Base-by-base conservation (phyloP, 2,329 filamentous ascomycete species). In the Rhynchosporium graminicola region DNA sequence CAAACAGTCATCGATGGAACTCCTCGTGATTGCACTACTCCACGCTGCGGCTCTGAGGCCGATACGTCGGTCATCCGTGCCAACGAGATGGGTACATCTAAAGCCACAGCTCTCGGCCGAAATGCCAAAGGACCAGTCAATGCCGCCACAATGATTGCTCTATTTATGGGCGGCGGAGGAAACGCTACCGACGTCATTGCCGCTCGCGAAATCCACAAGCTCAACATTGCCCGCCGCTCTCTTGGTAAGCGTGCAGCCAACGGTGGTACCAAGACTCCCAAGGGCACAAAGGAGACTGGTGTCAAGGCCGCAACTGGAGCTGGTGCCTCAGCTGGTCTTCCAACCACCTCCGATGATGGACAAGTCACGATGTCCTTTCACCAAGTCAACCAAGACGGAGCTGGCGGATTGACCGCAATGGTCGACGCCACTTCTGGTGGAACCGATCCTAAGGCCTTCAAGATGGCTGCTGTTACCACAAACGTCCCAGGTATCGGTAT, bases 201-300 rank as follows among this genome's bases (percentile, higher is more conserved):
- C 38, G 87, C 91, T n/a, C 84, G 94, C 33, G 80, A 88, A 59
- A 86, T 97, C 10, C 88, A 95, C 72, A 82, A 91, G 70, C 83
- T 82, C 68, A 87, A 93, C 66, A 80, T 73, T 76, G 61, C 73
- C 78, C 65, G 76, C 57, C 76, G 76, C 38, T 61, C 69, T 47
- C 65, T 74, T 69, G 63, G 68, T 57, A 59, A 63, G 51, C 69
- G 65, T 74, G 73, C 55, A 69, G 74, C 69, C 47, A 71, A 72
- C 58, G 74, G 72, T 57, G 82, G 81, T 48, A 75, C 75, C 55
- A 81, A 83, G 77, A 82, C 79, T 4, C 68, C 77, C 36, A 71
- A 75, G 33, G 79, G 79, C 55, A 76, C 78, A 71, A 52, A 63
- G 69, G 85, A 88, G 77, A 76, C 77, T 4, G 80, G 77, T 61